Base-by-base conservation (phyloP, 495 filamentous ascomycete genomes). In the Talaromyces stipitatus region DNA sequence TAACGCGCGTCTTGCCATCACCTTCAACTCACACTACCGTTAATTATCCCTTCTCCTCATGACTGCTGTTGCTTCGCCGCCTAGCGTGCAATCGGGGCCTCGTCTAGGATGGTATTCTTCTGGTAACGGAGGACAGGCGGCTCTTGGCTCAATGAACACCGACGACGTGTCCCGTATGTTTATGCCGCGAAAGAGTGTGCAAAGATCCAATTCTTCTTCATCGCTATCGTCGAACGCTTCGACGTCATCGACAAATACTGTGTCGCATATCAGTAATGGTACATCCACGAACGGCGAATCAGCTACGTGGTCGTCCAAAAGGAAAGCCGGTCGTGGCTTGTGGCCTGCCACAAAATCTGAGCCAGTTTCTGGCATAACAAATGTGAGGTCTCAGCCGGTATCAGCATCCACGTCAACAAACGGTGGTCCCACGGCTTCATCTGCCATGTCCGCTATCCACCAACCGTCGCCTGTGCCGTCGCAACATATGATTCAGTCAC, bases 51-150 rank as follows among this genome's bases (percentile, higher is more conserved):
- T 54, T 75, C 70, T 74, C 73, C 62, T 68, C 70, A 98, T 98
- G 94, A 98, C 94, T 82, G 94, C 94, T 72, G 92, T 98, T 74
- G 94, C 91, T 66, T 89, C 85, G 76, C 91, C 89, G 60, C 89
- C 89, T 72, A 92, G 85, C 73, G 91, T 97, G 71, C 85, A 91
- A 77, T 79, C 82, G 66, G 80, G 78, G 68, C 78, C 83, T 69
- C 73, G 79, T 69, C 73, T 83, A 73, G 78, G 75, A 79, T 82
- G 80, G 81, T 76, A 77, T 62, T 67, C 70, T 56, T 64, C 77
- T 80, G 74, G 80, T 85, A 85, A 86, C 83, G 83, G 83, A 75
- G 84, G 83, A 70, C 82, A 88, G 80, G 80, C 82, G 72, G 80
- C 80, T 65, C 78, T 90, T 60, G 86, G 84, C 76, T 79, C 87